phyloP scores from a whole-genome alignment of 345 rosid genomes.

The Eucalyptus globulus region DNA sequence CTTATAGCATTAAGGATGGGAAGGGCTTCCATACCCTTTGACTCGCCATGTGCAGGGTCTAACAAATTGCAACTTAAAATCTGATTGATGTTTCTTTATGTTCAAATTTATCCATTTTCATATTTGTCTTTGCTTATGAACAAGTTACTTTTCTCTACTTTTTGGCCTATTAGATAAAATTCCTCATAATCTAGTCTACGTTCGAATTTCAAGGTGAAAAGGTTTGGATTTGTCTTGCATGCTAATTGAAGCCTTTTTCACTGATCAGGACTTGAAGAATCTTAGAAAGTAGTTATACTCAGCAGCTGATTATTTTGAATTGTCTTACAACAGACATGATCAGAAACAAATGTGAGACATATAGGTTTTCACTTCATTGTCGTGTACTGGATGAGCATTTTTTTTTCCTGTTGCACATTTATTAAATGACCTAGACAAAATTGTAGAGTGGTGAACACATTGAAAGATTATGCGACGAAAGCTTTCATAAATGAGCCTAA shows the following conservation, averaged over 20 bases:
- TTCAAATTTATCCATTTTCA: neutral
- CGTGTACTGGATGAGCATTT: constrained; percentile 22
- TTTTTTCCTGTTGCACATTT: neutral
- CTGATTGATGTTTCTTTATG: neutral
- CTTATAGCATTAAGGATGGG: neutral
- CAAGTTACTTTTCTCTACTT: neutral
- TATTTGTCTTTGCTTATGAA: neutral
- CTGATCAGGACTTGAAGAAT: too few species aligned
- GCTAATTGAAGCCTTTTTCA: neutral
- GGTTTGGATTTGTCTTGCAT: neutral
- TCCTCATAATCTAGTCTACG: neutral
- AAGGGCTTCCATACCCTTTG: neutral
- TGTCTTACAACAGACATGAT: too few species aligned
- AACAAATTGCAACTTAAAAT: neutral
- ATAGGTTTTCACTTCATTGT: constrained; percentile 11
- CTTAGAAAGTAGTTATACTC: too few species aligned
- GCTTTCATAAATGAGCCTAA: constrained; percentile 71
- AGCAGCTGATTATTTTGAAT: too few species aligned
- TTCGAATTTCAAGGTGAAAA: neutral
- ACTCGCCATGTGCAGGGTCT: neutral
- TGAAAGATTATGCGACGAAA: constrained; percentile 61
- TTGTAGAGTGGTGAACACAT: constrained; percentile 29
- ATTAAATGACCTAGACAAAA: neutral
- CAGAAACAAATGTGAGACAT: too few species aligned
- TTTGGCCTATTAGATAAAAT: neutral